Base-by-base conservation (phyloP, 176 grass and related monocot genomes). In the Oryza glumipatula region DNA sequence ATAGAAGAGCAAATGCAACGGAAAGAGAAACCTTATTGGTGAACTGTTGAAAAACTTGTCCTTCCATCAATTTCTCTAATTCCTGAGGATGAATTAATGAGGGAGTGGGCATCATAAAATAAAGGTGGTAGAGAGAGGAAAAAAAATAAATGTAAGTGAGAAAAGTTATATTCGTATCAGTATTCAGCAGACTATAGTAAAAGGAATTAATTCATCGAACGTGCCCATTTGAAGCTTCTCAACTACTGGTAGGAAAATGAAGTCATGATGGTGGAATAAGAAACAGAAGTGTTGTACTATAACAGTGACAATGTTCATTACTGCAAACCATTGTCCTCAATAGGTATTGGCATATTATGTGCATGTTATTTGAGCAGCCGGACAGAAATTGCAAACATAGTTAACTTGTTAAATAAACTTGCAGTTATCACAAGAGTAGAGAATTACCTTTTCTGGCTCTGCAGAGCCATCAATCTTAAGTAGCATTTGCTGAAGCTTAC, bases 371-470 rank as follows among this genome's bases (percentile, higher is more conserved):
- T 43, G 15, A 51, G 11, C 44, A 80, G 43, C 33, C 26, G 0
- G 7, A 22, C 8, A 47, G 19, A 49, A 16, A 56, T 54, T 80
- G 6, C 10, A 52, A 67, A 74, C 22, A 81, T 67, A 81, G 16
- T 46, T 45, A 33, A 51, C 15, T 35, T 35, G 28, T 36, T 76
- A 76, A 56, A 13, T 13, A 77, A 19, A 65, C 13, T 61, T 39
- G n/a, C 38, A 28, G 45, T 52, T 65, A 13, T 52, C 10, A 47
- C 21, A 54, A 64, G n/a, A 75, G 48, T 48, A 67, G 11, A 54
- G 23, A 91, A 84, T 76, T 85, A 93, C 94, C 67, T 96, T 90
- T 82, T 96, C 91, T 89, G 90, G 84, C 85, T 93, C 94, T 23
- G 45, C 54, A 51, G 91, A 89, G 46, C 84, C 87, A 64, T 96